Conservation (phyloP, 768 basidiomycete genomes). For the Tephrocybe sp. region DNA sequence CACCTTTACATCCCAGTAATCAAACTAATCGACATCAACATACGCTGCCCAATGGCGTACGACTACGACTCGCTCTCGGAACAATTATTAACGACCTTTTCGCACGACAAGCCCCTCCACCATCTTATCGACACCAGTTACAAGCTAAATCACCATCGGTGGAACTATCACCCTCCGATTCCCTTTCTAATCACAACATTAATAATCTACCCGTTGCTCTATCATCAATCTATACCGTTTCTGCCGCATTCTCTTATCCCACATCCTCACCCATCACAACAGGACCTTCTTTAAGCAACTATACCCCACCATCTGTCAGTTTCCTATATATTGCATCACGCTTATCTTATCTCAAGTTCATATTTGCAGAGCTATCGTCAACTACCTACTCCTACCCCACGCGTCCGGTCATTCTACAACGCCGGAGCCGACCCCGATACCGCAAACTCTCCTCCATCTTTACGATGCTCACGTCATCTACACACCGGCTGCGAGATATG, state of each 20-base stretch:
- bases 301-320: slow-evolving; percentile 14
- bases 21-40: slow-evolving; percentile 42
- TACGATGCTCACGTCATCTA: slow-evolving; percentile 72
- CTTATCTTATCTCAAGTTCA: slow-evolving; percentile 7
- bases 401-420: slow-evolving; percentile 51
- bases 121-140: slow-evolving; percentile 39
- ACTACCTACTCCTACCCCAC: slow-evolving; percentile 31
- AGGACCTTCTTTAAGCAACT: slow-evolving; percentile 22
- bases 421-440: slow-evolving; percentile 61
- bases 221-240: slow-evolving; percentile 21
- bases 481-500: slow-evolving; percentile 76
- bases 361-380: slow-evolving; percentile 9
- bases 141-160: slow-evolving; percentile 22
- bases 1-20: slow-evolving; percentile 37
- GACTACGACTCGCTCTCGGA: slow-evolving; percentile 70
- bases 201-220: slow-evolving; percentile 24
- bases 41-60: slow-evolving; percentile 75
- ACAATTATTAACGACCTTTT: slow-evolving; percentile 83
- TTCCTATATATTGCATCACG: neutral
- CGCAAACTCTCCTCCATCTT: slow-evolving; percentile 57
- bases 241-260: slow-evolving; percentile 5
- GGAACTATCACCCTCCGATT: slow-evolving; percentile 21
- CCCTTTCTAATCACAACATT: slow-evolving; percentile 20
- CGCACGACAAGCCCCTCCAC: slow-evolving; percentile 62
- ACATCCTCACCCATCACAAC: slow-evolving; percentile 9